A percentile compares a stretch with the other conserved stretches of the same genome.
Evolutionary conservation across 2,329 filamentous ascomycete species (phyloP).

Genomic region (Verticillium albo-atrum): DNA sequence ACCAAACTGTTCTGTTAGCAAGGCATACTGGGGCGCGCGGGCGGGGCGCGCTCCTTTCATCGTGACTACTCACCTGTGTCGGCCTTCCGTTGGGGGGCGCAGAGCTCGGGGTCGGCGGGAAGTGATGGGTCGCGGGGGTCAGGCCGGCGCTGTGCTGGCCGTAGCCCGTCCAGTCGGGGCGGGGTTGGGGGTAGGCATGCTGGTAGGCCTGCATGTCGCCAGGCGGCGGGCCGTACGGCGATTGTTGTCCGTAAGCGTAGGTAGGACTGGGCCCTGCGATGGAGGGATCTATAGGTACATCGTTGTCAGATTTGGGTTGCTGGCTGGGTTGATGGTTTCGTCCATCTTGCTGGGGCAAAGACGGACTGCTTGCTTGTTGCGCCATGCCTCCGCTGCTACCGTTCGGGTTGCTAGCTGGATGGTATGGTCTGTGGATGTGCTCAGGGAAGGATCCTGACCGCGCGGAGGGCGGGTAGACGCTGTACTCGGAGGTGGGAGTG

Average conservation of each 20-base stretch:
- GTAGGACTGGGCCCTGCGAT: constrained; percentile 91
- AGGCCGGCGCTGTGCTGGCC: constrained; percentile 46
- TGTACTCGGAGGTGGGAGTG: constrained; percentile 87
- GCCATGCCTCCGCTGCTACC: constrained; percentile 87
- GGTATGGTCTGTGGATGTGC: constrained; percentile 81
- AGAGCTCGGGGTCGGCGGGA: constrained; percentile 51
- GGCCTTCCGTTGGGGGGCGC: constrained; percentile 50
- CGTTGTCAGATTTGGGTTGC: constrained; percentile 82
- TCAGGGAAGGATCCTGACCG: constrained; percentile 84
- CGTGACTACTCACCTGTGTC: constrained; percentile 50
- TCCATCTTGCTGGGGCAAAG: constrained; percentile 79
- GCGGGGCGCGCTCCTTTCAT: background rate
- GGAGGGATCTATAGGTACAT: constrained; percentile 98
- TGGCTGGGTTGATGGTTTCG: constrained; percentile 70
- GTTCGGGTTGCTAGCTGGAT: constrained; percentile 69
- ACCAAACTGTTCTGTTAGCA: constrained; percentile 14
- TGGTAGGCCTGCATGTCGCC: constrained; percentile 84
- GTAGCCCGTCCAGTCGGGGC: constrained; percentile 73
- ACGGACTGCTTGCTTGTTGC: constrained; percentile 97
- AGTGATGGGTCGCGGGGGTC: constrained; percentile 48
- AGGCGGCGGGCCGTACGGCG: constrained; percentile 76
- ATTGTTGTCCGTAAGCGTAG: constrained; percentile 79
- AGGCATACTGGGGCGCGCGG: background rate
- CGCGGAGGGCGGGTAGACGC: constrained; percentile 68
- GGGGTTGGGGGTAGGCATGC: constrained; percentile 62